phyloP scores from a whole-genome alignment of 106 monocot species.

The Dioscorea alata region DNA sequence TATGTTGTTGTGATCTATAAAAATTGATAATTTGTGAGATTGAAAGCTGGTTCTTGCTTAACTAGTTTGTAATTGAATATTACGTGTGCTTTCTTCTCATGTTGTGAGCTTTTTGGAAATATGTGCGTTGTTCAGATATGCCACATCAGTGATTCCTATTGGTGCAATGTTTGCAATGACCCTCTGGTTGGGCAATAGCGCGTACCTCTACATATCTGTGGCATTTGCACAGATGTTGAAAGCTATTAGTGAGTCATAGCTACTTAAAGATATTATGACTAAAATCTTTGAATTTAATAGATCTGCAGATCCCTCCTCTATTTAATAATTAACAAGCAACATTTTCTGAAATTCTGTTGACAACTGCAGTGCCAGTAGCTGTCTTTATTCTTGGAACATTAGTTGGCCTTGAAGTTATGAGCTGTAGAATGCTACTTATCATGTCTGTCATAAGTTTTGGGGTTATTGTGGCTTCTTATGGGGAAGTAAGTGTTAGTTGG shows the following conservation, averaged over 20 bases:
- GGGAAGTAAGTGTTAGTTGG: constrained; percentile 87
- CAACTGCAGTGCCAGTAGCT: constrained; percentile 88
- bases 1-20: too few species aligned
- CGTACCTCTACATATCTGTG: constrained; percentile 97
- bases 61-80: too few species aligned
- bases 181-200: constrained; percentile 95
- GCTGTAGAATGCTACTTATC: constrained; percentile 73
- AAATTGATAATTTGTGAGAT: too few species aligned
- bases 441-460: constrained; percentile 90
- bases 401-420: constrained; percentile 76
- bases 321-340: too few species aligned
- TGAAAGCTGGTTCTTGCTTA: too few species aligned
- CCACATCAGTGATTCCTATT: constrained; percentile 81
- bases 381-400: constrained; percentile 84
- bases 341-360: neutral
- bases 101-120: too few species aligned
- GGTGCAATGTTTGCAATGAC: constrained; percentile 99
- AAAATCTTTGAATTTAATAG: too few species aligned
- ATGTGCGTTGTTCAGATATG: constrained; percentile 50
- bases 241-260: constrained; percentile 70
- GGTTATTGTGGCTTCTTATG: constrained; percentile 89
- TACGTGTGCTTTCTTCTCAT: too few species aligned
- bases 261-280: neutral
- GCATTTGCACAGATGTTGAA: constrained; percentile 99
- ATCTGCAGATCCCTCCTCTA: too few species aligned